Conservation (phyloP, 345 rosid genomes). For the Syzygium oleosum region DNA sequence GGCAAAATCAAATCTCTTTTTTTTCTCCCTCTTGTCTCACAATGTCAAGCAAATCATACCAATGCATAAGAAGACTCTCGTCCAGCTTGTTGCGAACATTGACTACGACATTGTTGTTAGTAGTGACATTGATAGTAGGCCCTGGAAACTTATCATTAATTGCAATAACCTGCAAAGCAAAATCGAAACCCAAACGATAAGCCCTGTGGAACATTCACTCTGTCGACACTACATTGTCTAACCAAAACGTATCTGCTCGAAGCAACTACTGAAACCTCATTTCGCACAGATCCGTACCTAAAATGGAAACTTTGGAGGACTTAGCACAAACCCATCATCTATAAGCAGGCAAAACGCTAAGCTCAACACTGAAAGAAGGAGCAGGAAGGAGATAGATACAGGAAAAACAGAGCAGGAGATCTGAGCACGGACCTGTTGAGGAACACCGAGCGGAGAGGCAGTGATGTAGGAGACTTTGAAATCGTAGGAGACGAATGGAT, state of each 20-base stretch:
- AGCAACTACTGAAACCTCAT: background rate
- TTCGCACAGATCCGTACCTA: background rate
- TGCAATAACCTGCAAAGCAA: conserved; percentile 77
- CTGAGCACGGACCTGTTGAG: conserved; percentile 60
- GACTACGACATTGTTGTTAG: conserved; percentile 76
- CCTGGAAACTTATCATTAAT: conserved; percentile 87
- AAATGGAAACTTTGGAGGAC: conserved; percentile 25
- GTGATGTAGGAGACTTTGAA: conserved; percentile 90
- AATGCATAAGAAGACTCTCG: conserved; percentile 73
- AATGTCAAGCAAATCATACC: conserved; percentile 33
- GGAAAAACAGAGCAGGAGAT: conserved; percentile 10
- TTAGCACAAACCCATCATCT: background rate
- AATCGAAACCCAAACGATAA: background rate
- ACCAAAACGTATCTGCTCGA: background rate
- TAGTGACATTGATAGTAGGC: conserved; percentile 81
- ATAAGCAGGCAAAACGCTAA: conserved; percentile 1
- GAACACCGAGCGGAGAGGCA: conserved; percentile 94
- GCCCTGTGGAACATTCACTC: background rate
- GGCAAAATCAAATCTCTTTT: background rate
- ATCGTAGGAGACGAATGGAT: conserved; percentile 54
- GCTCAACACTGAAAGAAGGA: conserved; percentile 1
- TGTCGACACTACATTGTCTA: background rate
- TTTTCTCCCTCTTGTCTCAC: background rate
- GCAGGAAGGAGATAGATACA: background rate
- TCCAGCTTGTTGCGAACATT: conserved; percentile 90